Conservation (phyloP, 768 basidiomycete genomes). For the Trametes coccinea region DNA sequence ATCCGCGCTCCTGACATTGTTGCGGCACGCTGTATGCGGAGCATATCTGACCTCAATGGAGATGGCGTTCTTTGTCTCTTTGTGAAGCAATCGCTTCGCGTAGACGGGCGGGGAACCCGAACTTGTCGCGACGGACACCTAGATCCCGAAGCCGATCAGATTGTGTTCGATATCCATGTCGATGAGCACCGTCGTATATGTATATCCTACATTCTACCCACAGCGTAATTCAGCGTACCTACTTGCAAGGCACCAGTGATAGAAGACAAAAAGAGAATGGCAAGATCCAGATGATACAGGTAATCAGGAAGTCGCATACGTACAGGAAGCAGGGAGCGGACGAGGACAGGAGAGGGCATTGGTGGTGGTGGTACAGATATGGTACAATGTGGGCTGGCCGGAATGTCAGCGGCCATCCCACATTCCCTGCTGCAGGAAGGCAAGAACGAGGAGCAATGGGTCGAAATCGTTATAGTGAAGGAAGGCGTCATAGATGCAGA, state of each 20-base stretch:
- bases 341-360: not conserved
- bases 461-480: not conserved
- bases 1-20: not conserved
- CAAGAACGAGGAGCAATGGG: not conserved
- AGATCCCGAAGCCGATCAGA: no score
- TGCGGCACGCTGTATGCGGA: no score
- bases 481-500: constrained; percentile 1
- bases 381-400: constrained; percentile 7
- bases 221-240: not conserved
- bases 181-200: no score
- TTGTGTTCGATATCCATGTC: no score
- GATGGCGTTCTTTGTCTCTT: no score
- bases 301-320: constrained; percentile 1
- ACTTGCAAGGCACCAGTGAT: no score
- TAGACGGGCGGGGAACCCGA: no score
- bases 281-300: not conserved
- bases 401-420: not conserved
- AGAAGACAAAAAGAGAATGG: not conserved
- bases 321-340: constrained; percentile 15
- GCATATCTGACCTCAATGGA: no score
- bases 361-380: constrained; percentile 2
- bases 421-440: no score
- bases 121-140: no score
- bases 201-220: constrained; percentile 10
- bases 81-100: no score